Base-by-base conservation (phyloP, 2,329 filamentous ascomycete species). In the Fusarium nurragi region DNA sequence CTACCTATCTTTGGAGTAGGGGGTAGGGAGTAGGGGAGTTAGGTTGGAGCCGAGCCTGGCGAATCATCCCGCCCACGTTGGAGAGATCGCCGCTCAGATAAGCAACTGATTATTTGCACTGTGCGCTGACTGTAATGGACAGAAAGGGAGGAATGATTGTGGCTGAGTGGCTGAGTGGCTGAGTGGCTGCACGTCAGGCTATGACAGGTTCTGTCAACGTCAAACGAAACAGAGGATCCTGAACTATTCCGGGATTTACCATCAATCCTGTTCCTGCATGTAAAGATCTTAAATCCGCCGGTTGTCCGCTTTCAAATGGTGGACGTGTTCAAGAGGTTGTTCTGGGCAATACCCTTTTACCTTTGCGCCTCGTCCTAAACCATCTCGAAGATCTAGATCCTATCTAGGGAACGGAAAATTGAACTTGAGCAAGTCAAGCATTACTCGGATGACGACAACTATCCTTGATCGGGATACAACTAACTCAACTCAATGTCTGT, bases 51-150 rank as follows among this genome's bases (percentile, higher is more conserved):
- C 53, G 65, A 63, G 65, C 67, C 64, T 72, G 60, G 44, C 74
- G 74, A 76, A 76, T 76, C 74, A 76, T 70, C 58, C 49, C 51
- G 54, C 72, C 74, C 74, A 76, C 74, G 74, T 76, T 71, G 71
- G 65, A 46, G 16, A 73, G 69, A 71, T 73, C 64, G 53, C 16
- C 65, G 25, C 49, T 48, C 49, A 65, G 68, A 68, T 70, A 70
- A 72, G 70, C 50, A 57, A 47, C 22, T 22, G 11, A 28, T 11
- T 23, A 21, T 9, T 68, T 30, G 38, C 65, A 68, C 65, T 51
- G 65, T 68, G 49, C 41, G 48, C 57, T 44, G 47, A 65, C 57
- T 68, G 56, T 58, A 36, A 61, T 43, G 37, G 41, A 56, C 40
- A 36, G 19, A 22, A 62, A 53, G 36, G 18, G 49, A 64, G 63